Conservation (phyloP, 306 rosid species). For the Quercus suber region DNA sequence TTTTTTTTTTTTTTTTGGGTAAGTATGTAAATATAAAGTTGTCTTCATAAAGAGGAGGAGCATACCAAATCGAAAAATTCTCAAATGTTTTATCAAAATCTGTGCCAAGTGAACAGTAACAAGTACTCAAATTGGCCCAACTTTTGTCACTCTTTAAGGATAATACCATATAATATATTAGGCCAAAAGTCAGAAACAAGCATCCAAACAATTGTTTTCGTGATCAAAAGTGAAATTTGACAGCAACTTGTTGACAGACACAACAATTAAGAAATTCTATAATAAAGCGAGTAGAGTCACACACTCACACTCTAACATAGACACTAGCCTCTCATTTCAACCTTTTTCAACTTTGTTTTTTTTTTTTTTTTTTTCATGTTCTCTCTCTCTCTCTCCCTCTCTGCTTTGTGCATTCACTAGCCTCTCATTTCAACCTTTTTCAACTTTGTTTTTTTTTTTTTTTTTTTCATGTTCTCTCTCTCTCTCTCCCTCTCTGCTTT, state of each 20-base stretch:
- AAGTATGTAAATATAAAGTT: too few relatives aligned
- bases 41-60: too few relatives aligned
- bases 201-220: neutral
- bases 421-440: neutral
- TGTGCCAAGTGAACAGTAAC: neutral
- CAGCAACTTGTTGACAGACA: neutral
- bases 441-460: too few relatives aligned
- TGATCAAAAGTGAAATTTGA: neutral
- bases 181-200: neutral
- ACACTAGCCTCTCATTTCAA: neutral
- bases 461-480: too few relatives aligned
- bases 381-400: too few relatives aligned
- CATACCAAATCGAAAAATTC: neutral
- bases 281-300: neutral
- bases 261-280: neutral
- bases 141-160: neutral
- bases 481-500: too few relatives aligned
- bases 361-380: too few relatives aligned
- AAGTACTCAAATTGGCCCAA: neutral
- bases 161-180: neutral
- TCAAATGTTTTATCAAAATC: neutral
- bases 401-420: neutral
- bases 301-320: too few relatives aligned
- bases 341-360: too few relatives aligned
- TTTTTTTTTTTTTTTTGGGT: too few relatives aligned